phyloP scores from a whole-genome alignment of 1,139 yeast species.

The Zygosaccharomyces pseudobailii region DNA sequence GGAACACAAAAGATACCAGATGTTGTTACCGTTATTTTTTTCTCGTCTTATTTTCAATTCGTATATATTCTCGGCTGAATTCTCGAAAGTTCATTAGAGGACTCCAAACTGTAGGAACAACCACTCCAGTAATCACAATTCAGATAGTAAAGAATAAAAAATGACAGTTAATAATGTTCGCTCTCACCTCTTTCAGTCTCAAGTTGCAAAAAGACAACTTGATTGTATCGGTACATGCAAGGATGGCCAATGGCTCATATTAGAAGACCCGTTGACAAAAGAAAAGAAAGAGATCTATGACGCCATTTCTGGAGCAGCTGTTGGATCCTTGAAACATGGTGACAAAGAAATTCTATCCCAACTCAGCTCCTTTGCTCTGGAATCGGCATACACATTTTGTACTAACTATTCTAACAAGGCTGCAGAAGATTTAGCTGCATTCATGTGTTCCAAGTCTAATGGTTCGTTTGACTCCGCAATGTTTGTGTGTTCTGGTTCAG shows the following conservation, averaged over 20 bases:
- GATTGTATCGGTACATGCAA: slow-evolving; percentile 37
- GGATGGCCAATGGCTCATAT: slow-evolving; percentile 40
- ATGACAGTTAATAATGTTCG: background rate
- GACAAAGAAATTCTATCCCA: slow-evolving; percentile 27
- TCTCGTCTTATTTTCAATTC: too few species aligned
- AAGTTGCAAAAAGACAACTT: slow-evolving; percentile 38
- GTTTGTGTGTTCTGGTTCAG: slow-evolving; percentile 59
- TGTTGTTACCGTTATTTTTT: too few species aligned
- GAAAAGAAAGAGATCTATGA: slow-evolving; percentile 33
- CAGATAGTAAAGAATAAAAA: too few species aligned
- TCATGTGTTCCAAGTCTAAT: slow-evolving; percentile 42
- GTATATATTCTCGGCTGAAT: too few species aligned
- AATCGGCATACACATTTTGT: slow-evolving; percentile 43
- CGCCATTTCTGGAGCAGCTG: slow-evolving; percentile 37
- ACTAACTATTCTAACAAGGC: slow-evolving; percentile 40
- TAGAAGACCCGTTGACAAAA: slow-evolving; percentile 40
- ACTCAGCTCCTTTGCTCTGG: slow-evolving; percentile 24
- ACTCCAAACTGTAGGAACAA: too few species aligned
- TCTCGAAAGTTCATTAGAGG: too few species aligned
- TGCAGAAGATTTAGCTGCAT: slow-evolving; percentile 46
- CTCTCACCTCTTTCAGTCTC: slow-evolving; percentile 38
- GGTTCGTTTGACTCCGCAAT: slow-evolving; percentile 20
- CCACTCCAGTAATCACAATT: too few species aligned
- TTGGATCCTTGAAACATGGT: slow-evolving; percentile 32
- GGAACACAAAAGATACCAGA: too few species aligned